Evolutionary conservation across 1,139 yeast genomes (phyloP), one percentile per base, ranked within the genome.

Genomic region (Protomyces pachydermus): DNA sequence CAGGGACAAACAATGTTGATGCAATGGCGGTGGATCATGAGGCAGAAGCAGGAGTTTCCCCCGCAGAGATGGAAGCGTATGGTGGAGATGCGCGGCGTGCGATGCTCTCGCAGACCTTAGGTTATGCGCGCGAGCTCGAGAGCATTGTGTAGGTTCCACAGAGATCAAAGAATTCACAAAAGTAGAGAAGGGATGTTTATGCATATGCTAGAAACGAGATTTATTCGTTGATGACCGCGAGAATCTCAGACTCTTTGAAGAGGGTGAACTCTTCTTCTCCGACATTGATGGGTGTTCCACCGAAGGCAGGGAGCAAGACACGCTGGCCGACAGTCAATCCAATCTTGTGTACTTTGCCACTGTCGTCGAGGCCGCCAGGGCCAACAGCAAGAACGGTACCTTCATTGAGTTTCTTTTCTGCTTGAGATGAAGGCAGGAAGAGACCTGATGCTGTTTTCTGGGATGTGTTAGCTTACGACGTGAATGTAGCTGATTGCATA

Each of bases 361-460:
- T 72, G 72, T 74, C 84, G 67, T 84, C 79, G 73, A 80, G 78
- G 71, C 97, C 97, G 64, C 75, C 72, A 53, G 76, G 78, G 52
- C 80, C 80, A 25, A 76, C 78, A 16, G 80, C 78, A 54, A 77
- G 72, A 45, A 77, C 80, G 52, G 74, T 72, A 61, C 80, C 80
- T 71, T 77, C 80, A 81, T 88, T 88, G 75, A 90, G 84, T 80
- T 93, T 93, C 35, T 48, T 48, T 78, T 90, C 95, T 72, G 87
- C 95, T 81, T 91, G 91, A 81, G 90, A 90, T 80, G 93, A 98
- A 69, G 98, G 98, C 70, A 93, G 88, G 80, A 85, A 90, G 74
- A 93, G 84, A 73, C 98, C 98, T 56, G 96, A 86, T 65, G 97
- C 89, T 66, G 98, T 93, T 80, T 91, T 84, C 72, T 93, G 83